Evolutionary conservation across 306 rosid species (phyloP), one percentile per base, ranked within the genome.

Genomic region (Corylus americana): DNA sequence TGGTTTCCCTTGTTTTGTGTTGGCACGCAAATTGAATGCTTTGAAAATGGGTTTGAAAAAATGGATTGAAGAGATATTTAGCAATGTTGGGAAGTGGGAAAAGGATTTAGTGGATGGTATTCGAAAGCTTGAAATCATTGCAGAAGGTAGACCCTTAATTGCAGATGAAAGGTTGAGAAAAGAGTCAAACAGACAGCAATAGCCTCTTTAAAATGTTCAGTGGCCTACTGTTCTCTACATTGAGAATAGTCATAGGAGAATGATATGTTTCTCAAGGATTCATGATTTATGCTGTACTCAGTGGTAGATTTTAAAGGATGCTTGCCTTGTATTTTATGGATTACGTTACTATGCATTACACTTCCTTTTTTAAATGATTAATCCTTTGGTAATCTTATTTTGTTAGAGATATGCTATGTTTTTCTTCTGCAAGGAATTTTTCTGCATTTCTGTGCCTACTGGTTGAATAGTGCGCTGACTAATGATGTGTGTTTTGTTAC

Each of bases 401-500:
- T 64, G n/a, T 37, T 2, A 12, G 7, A 14, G 45, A 64, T 18
- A 7, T 49, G 20, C 17, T 50, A 1, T 11, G 37, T 27, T 27
- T 14, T 71, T 25, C 12, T 14, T 71, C 75, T 71, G 57, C 57
- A 11, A n/a, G 55, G 14, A 20, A 13, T 71, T 25, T 25, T 45
- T 71, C 14, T 49, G 45, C 9, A 14, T 51, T 22, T 47, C 59
- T 44, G 17, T 42, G 70, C 50, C n/a, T 63, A 7, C 51, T 66
- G 71, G 66, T 76, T 59, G 67, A 45, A 50, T 78, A 68, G 51
- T 73, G 71, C 77, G 62, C 74, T 55, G 69, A 72, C 83, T 39
- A 54, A 51, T 25, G 75, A 47, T 74, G 70, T 84, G 73, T 54
- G 74, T 73, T 67, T 67, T 76, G 39, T n/a, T 85, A 22, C 77